Conservation (phyloP, 2,329 filamentous ascomycete species). For the Xylariales sp. region DNA sequence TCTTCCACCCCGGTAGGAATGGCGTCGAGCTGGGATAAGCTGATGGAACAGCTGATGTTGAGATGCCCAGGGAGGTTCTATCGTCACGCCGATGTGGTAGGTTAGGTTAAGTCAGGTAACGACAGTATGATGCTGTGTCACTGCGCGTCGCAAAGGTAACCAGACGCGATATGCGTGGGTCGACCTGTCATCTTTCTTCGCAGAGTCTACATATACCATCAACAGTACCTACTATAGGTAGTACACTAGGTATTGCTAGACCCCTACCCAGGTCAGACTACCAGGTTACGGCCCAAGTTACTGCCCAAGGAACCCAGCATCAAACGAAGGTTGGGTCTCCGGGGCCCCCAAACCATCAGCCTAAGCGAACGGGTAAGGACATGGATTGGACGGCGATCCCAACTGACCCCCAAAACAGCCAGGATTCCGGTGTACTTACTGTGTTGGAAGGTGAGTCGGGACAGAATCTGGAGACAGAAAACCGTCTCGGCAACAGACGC, state of each 20-base stretch:
- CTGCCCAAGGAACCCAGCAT: conserved; percentile 10
- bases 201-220: not conserved
- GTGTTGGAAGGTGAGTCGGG: too few species aligned
- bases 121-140: conserved; percentile 4
- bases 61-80: conserved; percentile 17
- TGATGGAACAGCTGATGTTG: conserved; percentile 33
- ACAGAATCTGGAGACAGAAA: not conserved
- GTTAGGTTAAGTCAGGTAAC: conserved; percentile 3
- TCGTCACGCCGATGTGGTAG: conserved; percentile 23
- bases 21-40: conserved; percentile 32
- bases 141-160: conserved; percentile 5
- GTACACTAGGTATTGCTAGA: not conserved
- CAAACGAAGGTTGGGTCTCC: conserved; percentile 19
- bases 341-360: conserved; percentile 10
- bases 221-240: too few species aligned
- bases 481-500: conserved; percentile 7
- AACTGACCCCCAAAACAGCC: conserved; percentile 9
- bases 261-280: not conserved
- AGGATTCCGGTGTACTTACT: not conserved
- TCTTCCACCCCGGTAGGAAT: conserved; percentile 18
- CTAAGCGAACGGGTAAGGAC: conserved; percentile 33
- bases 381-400: conserved; percentile 31
- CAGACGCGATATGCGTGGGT: conserved; percentile 6
- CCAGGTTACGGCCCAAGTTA: too few species aligned
- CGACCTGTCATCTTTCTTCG: conserved; percentile 16